phyloP scores from a whole-genome alignment of 805 yeast genomes.

The Ogataea polymorpha region DNA sequence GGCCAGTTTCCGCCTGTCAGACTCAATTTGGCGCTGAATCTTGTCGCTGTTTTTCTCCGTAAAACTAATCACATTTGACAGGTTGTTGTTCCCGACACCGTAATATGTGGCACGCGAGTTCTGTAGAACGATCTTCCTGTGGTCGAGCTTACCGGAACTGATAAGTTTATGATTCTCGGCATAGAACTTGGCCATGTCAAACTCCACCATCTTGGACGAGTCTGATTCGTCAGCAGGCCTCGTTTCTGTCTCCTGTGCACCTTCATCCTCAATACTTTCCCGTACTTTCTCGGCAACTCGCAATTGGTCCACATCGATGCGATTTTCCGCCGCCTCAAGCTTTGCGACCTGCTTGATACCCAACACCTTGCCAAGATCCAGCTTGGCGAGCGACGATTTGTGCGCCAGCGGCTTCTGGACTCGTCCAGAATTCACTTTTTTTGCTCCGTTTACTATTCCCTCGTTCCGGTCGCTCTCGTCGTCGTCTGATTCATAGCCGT shows the following conservation, averaged over 20 bases:
- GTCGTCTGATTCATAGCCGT: conserved; percentile 20
- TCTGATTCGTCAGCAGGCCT: conserved; percentile 11
- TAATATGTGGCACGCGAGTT: conserved; percentile 26
- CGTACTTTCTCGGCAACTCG: background rate
- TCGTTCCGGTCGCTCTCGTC: conserved; percentile 2
- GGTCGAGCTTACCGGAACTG: conserved; percentile 33
- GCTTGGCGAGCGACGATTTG: background rate
- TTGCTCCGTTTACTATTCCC: background rate
- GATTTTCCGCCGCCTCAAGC: background rate
- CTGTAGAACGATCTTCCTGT: conserved; percentile 15
- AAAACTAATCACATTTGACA: conserved; percentile 29
- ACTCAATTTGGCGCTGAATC: conserved; percentile 20
- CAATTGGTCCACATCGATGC: background rate
- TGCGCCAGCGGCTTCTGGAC: conserved; percentile 5
- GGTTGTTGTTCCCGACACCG: conserved; percentile 32
- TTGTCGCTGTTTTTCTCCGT: conserved; percentile 29
- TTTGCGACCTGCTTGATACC: conserved; percentile 1
- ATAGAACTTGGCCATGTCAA: conserved; percentile 39
- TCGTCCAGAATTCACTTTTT: background rate
- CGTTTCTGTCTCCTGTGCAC: background rate
- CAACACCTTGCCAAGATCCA: conserved; percentile 8
- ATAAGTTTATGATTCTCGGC: conserved; percentile 30
- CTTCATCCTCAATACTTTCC: background rate
- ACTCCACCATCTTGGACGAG: conserved; percentile 30
- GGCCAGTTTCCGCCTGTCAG: conserved; percentile 14